Evolutionary conservation across 352 stramenopile species (phyloP), one percentile per base, ranked within the genome.

Genomic region (Globisporangium acanthophoron): DNA sequence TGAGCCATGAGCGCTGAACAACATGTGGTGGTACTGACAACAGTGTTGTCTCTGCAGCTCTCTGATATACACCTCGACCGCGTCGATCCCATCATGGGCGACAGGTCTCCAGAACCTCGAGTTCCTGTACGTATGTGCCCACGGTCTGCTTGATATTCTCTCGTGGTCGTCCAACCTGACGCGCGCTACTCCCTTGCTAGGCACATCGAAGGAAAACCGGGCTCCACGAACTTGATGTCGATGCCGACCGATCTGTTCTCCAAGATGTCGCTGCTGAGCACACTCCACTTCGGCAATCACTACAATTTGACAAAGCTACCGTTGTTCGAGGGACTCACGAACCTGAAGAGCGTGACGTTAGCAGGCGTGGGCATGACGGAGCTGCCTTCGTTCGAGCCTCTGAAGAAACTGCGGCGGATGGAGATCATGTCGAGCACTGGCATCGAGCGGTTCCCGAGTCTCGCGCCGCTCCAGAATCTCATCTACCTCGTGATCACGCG

Each of bases 291-390:
- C 3, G 70, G 60, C 15, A 43, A 6, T 1, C 70, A 73, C 41
- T 21, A 61, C 3, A 29, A 45, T 3, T 56, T 78, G 27, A 24
- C 43, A 21, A 43, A 27, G 0, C 52, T 78, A 1, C 65, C 67
- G 12, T 70, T 67, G 1, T 72, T 78, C 11, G 11, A 62, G 60
- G 67, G 64, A 1, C 70, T 78, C 12, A 55, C 50, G 3, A 78
- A 78, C 18, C 46, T 75, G 12, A 69, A 71, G 49, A 67, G 58
- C 1, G 24, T 78, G 6, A 67, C 60, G 5, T 21, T 76, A 21
- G 67, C 67, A 6, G 40, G 57, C 3, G 62, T 74, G 12, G 31
- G 58, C 3, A 27, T 76, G 0, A 52, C 61, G 1, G 21, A 71
- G 18, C 51, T 76, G 1, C 65, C 65, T 1, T 40, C 29, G 21